Base-by-base conservation (phyloP, 305 asterid species). In the Caryopteris hybrid region DNA sequence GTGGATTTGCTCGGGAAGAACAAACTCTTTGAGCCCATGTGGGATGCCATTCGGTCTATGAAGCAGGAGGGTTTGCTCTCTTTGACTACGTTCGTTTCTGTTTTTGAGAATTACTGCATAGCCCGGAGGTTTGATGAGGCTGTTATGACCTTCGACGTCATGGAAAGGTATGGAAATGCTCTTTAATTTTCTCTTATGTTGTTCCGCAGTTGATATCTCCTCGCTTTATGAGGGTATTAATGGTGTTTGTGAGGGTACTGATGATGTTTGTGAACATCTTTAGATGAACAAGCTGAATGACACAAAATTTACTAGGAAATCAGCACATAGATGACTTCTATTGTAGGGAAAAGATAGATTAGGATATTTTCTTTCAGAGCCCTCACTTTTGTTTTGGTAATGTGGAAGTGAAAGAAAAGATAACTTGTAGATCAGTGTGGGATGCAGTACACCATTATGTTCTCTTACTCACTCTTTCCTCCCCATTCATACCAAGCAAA, bases 1-100 rank as follows among this genome's bases (percentile, higher is more conserved):
- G 89, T 88, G 64, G 92, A 88, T 68, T 68, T 88, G 75, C 74
- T 88, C 38, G 92, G 96, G 66, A 86, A 82, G 86, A 88, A 86
- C 60, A 42, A 80, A 48, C 71, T 84, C 31, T 88, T 88, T 69
- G 96, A 82, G 60, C 81, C 83, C 2, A 88, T 88, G 92, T 88
- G 96, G 95, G 96, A 86, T 65, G 92, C 92, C 4, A 76, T 88
- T 74, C 78, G 85, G 76, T 82, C 92, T 8, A 86, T 88, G 95
- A 86, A 73, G 80, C 69, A 77, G 59, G 90, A 84, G 78, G 86
- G 84, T 8, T 50, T 81, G 66, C 88, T 88, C 52, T 70, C 89
- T 4, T 52, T 88, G 42, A 74, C 84, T 34, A 80, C 92, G 10
- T 88, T 88, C 67, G 92, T 84, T 45, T 86, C 89, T 8, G 85